phyloP scores from a whole-genome alignment of 2,329 filamentous ascomycete species.

The Colletotrichum siamense region DNA sequence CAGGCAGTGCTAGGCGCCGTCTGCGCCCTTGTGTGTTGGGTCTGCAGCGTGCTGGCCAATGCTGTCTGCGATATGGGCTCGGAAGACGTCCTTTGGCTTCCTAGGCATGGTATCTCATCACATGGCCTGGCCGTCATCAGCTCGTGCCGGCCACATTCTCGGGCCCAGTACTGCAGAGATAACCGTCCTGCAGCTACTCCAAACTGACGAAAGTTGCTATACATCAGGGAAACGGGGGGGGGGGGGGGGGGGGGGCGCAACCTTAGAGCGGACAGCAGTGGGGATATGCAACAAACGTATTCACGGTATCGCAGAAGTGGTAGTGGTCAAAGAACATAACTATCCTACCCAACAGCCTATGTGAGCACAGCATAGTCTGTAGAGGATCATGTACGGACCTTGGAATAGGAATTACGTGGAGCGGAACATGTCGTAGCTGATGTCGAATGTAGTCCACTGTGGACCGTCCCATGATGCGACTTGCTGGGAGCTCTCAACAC shows the following conservation, averaged over 20 bases:
- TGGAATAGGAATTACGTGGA: neutral
- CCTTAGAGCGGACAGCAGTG: too few relatives aligned
- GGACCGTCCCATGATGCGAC: neutral
- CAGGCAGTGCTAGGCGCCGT: constrained; percentile 31
- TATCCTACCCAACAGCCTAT: too few relatives aligned
- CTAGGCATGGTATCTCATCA: neutral
- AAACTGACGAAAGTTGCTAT: neutral
- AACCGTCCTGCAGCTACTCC: neutral
- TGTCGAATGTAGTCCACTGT: neutral
- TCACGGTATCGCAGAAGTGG: too few relatives aligned
- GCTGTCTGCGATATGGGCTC: neutral
- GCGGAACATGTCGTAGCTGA: neutral
- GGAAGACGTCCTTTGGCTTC: neutral
- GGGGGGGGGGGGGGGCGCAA: too few relatives aligned
- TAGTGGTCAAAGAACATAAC: too few relatives aligned
- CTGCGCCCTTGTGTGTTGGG: neutral
- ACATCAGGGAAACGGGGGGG: neutral
- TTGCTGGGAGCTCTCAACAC: neutral
- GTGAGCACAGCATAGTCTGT: too few relatives aligned
- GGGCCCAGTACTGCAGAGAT: neutral
- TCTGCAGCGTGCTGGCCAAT: constrained; percentile 17
- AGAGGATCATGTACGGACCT: too few relatives aligned
- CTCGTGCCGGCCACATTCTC: neutral
- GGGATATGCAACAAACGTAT: too few relatives aligned
- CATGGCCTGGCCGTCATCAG: neutral